Evolutionary conservation across 2,329 filamentous ascomycete species (phyloP).

Genomic region (Meredithiella fracta): DNA sequence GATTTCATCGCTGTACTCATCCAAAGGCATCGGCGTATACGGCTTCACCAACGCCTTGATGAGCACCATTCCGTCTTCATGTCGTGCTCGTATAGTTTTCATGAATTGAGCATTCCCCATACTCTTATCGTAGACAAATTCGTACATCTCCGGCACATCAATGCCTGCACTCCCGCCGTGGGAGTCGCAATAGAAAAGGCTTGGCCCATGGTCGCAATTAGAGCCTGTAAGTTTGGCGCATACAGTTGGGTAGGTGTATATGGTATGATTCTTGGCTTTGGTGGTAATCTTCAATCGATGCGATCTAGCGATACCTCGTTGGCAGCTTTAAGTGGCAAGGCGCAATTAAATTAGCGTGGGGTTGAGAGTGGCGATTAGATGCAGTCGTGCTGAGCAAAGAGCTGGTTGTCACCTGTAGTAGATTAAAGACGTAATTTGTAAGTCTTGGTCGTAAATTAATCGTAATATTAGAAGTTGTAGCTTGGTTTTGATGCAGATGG

Average conservation of each 20-base stretch:
- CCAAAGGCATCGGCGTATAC: constrained; percentile 64
- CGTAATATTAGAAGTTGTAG: too few relatives aligned
- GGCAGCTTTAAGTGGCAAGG: too few relatives aligned
- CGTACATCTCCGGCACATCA: constrained; percentile 79
- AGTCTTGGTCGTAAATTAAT: too few relatives aligned
- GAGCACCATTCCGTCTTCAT: constrained; percentile 78
- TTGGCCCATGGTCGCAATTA: constrained; percentile 58
- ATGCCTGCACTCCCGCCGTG: constrained; percentile 80
- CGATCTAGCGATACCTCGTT: too few relatives aligned
- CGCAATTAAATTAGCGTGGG: too few relatives aligned
- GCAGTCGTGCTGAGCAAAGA: too few relatives aligned
- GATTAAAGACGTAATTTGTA: too few relatives aligned
- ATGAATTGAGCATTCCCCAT: constrained; percentile 87
- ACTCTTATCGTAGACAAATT: constrained; percentile 81
- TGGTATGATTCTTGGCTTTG: not conserved
- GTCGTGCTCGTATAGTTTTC: constrained; percentile 84
- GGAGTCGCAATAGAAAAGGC: constrained; percentile 87
- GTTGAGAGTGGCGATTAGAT: too few relatives aligned
- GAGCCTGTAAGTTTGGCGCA: constrained; percentile 5
- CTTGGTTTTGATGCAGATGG: too few relatives aligned
- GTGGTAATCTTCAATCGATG: too few relatives aligned
- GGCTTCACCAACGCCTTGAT: constrained; percentile 94
- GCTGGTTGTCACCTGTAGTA: too few relatives aligned
- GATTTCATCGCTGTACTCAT: constrained; percentile 61
- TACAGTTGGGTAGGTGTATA: constrained; percentile 13